These are phyloP conservation scores for Metschnikowia kunwiensis DNA, from an alignment of 805 yeast species.

Conservation along the genomic window DNA sequence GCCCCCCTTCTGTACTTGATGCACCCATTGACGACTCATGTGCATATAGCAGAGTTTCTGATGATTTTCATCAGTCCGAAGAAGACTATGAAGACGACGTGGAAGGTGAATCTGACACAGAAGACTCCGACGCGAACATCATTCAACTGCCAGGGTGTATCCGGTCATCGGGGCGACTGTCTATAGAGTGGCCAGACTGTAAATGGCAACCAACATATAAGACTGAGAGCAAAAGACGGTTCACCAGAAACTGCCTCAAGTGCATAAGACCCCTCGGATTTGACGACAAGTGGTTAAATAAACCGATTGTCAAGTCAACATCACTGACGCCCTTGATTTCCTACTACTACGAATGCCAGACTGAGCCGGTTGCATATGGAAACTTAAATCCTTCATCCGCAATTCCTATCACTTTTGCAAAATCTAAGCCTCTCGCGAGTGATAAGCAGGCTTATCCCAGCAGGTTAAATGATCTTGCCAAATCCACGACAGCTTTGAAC, in stretches of 20 bases:
- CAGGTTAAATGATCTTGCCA: no score
- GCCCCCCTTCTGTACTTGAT: no score
- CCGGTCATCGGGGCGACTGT: neutral
- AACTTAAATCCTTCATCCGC: no score
- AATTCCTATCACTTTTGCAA: no score
- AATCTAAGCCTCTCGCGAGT: no score
- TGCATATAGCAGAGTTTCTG: conserved; percentile 1
- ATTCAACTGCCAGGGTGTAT: neutral
- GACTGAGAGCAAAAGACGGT: conserved; percentile 35
- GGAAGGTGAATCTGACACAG: conserved; percentile 4
- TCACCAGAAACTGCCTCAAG: conserved; percentile 50
- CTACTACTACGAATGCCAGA: neutral
- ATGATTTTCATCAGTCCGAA: conserved; percentile 6
- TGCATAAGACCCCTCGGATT: conserved; percentile 53
- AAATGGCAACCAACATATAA: conserved; percentile 52
- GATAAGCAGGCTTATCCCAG: no score
- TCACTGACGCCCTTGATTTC: conserved; percentile 25
- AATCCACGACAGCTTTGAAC: conserved; percentile 7
- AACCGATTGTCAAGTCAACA: conserved; percentile 40
- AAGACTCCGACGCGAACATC: neutral
- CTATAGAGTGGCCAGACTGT: neutral
- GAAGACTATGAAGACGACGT: conserved; percentile 3
- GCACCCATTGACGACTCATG: no score
- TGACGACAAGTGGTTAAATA: conserved; percentile 55
- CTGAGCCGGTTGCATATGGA: no score